A percentile compares a stretch with the other conserved stretches of the same genome.
phyloP scores from a whole-genome alignment of 2,329 filamentous ascomycete species.

The Emergomyces orientalis region DNA sequence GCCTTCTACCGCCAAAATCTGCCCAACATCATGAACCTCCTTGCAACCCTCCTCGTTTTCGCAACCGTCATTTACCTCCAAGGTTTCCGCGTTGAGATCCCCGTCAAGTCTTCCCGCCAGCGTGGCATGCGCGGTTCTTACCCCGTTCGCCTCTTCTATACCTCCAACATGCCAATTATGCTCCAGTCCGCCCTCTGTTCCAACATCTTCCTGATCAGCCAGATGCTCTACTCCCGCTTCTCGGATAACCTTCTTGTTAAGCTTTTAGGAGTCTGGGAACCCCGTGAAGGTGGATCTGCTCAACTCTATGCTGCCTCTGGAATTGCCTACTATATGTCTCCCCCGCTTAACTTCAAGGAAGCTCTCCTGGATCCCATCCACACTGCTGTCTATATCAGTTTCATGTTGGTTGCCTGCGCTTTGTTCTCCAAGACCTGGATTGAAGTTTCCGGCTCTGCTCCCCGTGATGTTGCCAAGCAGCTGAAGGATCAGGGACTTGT shows the following conservation, averaged over 20 bases:
- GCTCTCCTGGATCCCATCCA: slow-evolving; percentile 95
- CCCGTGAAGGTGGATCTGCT: slow-evolving; percentile 76
- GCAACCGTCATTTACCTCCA: slow-evolving; percentile 97
- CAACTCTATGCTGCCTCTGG: slow-evolving; percentile 91
- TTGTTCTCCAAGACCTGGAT: slow-evolving; percentile 99
- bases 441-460: slow-evolving; percentile 95
- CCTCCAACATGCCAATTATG: slow-evolving; percentile 99
- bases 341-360: slow-evolving; percentile 93
- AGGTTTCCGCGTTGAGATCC: slow-evolving; percentile 99
- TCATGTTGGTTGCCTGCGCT: slow-evolving; percentile 96
- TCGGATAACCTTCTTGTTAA: slow-evolving; percentile 97
- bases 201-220: slow-evolving; percentile 97
- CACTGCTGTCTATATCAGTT: slow-evolving; percentile 87
- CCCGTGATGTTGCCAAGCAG: slow-evolving; percentile 97
- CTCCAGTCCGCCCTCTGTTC: slow-evolving; percentile 96
- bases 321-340: slow-evolving; percentile 99
- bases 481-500: slow-evolving; percentile 99
- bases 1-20: slow-evolving; percentile 99
- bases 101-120: slow-evolving; percentile 98
- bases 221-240: slow-evolving; percentile 99
- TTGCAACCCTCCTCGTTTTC: slow-evolving; percentile 88
- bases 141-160: slow-evolving; percentile 98
- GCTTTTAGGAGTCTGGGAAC: slow-evolving; percentile 97
- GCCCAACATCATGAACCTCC: slow-evolving; percentile 97
- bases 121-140: slow-evolving; percentile 97